Conservation (phyloP, 2,329 filamentous ascomycete species). For the Phyllosticta paracitricarpa region DNA sequence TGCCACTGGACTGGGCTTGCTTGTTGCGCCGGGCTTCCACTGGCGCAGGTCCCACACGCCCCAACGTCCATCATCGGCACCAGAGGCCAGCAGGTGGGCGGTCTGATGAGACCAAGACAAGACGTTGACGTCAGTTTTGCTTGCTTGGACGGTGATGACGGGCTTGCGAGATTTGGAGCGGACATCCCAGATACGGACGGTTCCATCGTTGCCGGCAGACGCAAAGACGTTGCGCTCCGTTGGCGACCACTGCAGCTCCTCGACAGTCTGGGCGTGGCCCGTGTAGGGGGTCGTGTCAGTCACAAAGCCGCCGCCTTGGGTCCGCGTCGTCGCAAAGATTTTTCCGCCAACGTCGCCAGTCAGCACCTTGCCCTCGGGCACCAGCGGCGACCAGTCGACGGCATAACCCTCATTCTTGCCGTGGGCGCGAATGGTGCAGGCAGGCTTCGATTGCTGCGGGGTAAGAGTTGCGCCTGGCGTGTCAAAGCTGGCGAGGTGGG, state of each 20-base stretch:
- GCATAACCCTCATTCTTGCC: conserved; percentile 83
- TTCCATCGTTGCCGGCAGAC: conserved; percentile 87
- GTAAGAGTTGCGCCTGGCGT: conserved; percentile 73
- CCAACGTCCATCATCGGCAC: conserved; percentile 89
- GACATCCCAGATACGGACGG: conserved; percentile 91
- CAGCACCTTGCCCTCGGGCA: conserved; percentile 72
- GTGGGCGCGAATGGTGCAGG: conserved; percentile 82
- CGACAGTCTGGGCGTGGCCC: conserved; percentile 75
- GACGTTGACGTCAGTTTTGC: conserved; percentile 83
- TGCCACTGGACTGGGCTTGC: conserved; percentile 70
- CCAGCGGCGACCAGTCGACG: conserved; percentile 85
- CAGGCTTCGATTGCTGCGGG: conserved; percentile 75
- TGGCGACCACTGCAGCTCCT: conserved; percentile 96
- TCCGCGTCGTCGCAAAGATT: conserved; percentile 80
- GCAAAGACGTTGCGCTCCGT: conserved; percentile 89
- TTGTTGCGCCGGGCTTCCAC: conserved; percentile 62
- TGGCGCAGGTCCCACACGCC: conserved; percentile 92
- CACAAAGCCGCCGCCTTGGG: conserved; percentile 78
- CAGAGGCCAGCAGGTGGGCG: conserved; percentile 79
- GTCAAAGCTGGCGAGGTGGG: conserved; percentile 82
- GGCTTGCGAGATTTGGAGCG: conserved; percentile 80
- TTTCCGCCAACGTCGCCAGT: conserved; percentile 86
- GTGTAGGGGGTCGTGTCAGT: conserved; percentile 76
- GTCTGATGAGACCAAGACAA: conserved; percentile 91
- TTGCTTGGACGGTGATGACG: conserved; percentile 80